phyloP scores from a whole-genome alignment of 139 green algal genomes.

The Chlamydomonas sp. region DNA sequence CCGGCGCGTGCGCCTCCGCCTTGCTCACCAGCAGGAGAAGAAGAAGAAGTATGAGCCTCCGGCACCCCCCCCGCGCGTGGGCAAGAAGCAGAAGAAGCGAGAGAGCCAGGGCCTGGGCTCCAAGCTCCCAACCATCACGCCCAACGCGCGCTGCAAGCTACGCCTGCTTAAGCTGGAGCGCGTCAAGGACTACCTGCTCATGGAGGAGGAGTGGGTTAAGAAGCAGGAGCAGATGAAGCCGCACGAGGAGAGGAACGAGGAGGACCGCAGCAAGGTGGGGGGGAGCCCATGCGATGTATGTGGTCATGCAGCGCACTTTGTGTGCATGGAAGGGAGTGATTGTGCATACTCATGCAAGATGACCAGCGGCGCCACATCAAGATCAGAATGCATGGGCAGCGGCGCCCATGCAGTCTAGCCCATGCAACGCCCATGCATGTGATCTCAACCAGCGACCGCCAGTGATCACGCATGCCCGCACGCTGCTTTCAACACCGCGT shows the following conservation, averaged over 20 bases:
- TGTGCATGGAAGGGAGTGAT: no score
- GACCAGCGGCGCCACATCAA: no score
- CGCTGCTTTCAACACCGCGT: no score
- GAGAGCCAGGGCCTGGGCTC: conserved; percentile 60
- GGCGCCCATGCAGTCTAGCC: no score
- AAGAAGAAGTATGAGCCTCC: conserved; percentile 98
- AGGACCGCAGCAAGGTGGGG: conserved; percentile 78
- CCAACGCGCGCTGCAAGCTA: conserved; percentile 92
- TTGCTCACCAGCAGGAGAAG: conserved; percentile 47
- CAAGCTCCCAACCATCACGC: conserved; percentile 84
- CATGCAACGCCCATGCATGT: no score
- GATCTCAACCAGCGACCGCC: no score
- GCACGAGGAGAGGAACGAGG: conserved; percentile 88
- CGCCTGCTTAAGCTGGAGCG: conserved; percentile 95
- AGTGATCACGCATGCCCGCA: no score
- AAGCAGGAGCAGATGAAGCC: conserved; percentile 89
- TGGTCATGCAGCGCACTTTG: no score
- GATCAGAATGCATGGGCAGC: no score
- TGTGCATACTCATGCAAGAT: no score
- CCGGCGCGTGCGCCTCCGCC: neutral
- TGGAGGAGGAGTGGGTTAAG: conserved; percentile 98
- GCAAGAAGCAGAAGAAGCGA: conserved; percentile 81
- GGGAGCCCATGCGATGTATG: no score
- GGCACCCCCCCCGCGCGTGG: conserved; percentile 83
- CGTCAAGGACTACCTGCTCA: conserved; percentile 98